phyloP scores from a whole-genome alignment of 352 stramenopile genomes.

The Aphanomyces astaci region DNA sequence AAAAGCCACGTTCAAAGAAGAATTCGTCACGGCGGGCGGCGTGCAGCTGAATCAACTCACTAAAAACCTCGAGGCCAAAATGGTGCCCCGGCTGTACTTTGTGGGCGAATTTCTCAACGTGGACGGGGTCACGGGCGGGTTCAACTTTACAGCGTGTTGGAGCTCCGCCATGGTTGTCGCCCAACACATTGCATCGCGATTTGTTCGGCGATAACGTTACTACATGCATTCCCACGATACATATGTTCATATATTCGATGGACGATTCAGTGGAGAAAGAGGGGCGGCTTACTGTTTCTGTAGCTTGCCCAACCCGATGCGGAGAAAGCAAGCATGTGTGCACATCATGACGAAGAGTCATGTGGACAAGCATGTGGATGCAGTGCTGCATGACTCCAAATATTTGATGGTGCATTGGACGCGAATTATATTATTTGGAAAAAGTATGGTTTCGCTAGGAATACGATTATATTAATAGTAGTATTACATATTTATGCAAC shows the following conservation, averaged over 20 bases:
- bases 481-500: no score
- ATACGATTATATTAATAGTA: no score
- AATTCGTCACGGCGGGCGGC: constrained; percentile 82
- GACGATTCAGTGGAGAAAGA: background rate
- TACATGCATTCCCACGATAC: background rate
- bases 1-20: constrained; percentile 70
- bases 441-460: no score
- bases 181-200: constrained; percentile 28
- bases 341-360: no score
- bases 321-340: no score
- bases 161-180: constrained; percentile 48
- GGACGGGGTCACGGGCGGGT: constrained; percentile 75
- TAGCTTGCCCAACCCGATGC: no score
- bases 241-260: background rate
- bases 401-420: no score
- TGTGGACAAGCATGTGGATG: no score
- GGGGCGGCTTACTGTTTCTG: no score
- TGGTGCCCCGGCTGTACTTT: constrained; percentile 46
- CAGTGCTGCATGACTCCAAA: no score
- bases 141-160: constrained; percentile 80
- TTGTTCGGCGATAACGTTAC: background rate
- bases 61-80: constrained; percentile 62
- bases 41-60: constrained; percentile 62
- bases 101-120: constrained; percentile 76
- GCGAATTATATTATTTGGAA: no score